Evolutionary conservation across 2,329 filamentous ascomycete genomes (phyloP).

Genomic region (Neoscytalidium dimidiatum): DNA sequence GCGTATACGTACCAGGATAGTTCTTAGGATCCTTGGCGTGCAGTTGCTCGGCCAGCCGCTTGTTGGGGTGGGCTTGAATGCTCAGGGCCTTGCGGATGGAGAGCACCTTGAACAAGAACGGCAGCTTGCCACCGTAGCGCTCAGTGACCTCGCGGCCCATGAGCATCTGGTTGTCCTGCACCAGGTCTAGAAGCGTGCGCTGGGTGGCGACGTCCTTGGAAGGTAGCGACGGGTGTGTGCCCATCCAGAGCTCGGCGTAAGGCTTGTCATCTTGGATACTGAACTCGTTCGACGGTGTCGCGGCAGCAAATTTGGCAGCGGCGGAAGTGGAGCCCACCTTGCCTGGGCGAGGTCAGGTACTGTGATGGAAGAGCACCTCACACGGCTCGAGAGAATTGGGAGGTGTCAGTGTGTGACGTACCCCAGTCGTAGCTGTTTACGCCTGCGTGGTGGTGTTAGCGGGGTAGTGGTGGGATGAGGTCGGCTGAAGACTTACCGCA

Average conservation of each 20-base stretch:
- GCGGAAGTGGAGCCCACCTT: constrained; percentile 87
- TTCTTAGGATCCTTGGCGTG: constrained; percentile 87
- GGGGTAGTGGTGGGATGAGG: constrained; percentile 26
- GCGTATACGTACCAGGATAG: constrained; percentile 65
- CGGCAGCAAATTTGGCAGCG: constrained; percentile 84
- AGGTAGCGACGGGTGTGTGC: constrained; percentile 92
- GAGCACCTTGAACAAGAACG: constrained; percentile 97
- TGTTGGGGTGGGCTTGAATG: constrained; percentile 96
- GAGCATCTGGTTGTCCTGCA: constrained; percentile 82
- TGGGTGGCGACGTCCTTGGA: constrained; percentile 86
- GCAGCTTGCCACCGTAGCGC: constrained; percentile 78
- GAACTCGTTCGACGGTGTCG: constrained; percentile 75
- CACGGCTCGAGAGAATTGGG: constrained; percentile 24
- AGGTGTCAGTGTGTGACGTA: constrained; percentile 38
- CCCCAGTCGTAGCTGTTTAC: constrained; percentile 99
- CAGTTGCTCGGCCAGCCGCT: constrained; percentile 86
- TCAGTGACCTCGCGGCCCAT: constrained; percentile 72
- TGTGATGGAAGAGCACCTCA: neutral
- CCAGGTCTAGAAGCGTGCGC: constrained; percentile 81
- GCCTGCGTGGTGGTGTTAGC: constrained; percentile 55
- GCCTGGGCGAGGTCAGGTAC: constrained; percentile 49
- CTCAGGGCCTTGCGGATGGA: constrained; percentile 95
- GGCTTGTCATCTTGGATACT: constrained; percentile 82
- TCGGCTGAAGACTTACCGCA: constrained; percentile 55
- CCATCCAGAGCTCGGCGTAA: constrained; percentile 99